Conservation (phyloP, 805 yeast genomes). For the Cyberlindnera maritima region DNA sequence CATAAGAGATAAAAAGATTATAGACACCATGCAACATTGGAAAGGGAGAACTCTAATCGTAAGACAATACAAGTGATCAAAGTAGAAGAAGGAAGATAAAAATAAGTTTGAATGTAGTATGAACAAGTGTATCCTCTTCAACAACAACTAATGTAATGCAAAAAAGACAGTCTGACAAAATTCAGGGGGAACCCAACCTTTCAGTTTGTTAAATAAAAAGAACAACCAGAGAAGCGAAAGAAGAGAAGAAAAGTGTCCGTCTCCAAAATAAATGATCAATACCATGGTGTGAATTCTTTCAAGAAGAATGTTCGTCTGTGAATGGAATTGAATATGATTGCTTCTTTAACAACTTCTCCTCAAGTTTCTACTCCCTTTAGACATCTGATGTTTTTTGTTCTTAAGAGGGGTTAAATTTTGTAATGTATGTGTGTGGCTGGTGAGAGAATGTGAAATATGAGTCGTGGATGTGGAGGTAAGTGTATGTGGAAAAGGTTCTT, state of each 20-base stretch:
- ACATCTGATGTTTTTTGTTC: constrained; percentile 2
- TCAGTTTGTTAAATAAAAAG: constrained; percentile 17
- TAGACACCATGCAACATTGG: constrained; percentile 12
- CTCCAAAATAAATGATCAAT: background rate
- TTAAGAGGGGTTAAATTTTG: constrained; percentile 1
- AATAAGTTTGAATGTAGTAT: constrained; percentile 8
- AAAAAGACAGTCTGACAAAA: constrained; percentile 3
- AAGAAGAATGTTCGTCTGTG: constrained; percentile 5
- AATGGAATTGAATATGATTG: constrained; percentile 2
- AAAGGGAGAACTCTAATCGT: background rate
- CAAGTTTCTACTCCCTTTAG: background rate
- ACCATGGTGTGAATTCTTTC: background rate
- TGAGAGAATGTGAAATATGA: background rate
- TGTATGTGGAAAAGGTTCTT: background rate
- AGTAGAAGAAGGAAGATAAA: background rate
- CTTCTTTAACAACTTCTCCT: background rate
- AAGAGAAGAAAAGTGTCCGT: too few species aligned
- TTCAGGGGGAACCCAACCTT: background rate
- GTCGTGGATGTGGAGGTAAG: constrained; percentile 2
- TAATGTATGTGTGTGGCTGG: constrained; percentile 3
- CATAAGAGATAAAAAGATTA: background rate
- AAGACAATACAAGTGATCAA: background rate
- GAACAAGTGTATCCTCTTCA: constrained; percentile 12
- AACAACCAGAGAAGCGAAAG: background rate
- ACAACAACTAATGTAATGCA: constrained; percentile 1